phyloP scores from a whole-genome alignment of 148 eudicot genomes.

The Polygonum aviculare region DNA sequence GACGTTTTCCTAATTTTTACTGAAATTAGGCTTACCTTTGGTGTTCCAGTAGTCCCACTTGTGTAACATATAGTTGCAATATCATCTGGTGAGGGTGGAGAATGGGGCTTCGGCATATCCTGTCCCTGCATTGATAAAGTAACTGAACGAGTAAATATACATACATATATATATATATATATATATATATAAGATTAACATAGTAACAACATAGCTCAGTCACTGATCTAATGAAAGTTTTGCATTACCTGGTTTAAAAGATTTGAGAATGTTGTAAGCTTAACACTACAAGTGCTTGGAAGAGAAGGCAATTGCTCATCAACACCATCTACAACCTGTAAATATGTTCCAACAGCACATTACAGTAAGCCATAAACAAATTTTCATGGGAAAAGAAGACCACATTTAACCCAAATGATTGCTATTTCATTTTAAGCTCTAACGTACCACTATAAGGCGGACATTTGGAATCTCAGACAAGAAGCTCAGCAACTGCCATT shows the following conservation, averaged over 20 bases:
- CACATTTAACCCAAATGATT: neutral
- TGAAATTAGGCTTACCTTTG: conserved; percentile 44
- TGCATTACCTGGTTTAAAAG: conserved; percentile 8
- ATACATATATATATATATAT: neutral
- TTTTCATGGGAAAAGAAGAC: neutral
- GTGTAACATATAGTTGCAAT: conserved; percentile 86
- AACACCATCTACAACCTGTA: conserved; percentile 7
- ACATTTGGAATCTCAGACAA: conserved; percentile 74
- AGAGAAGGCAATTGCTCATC: conserved; percentile 1
- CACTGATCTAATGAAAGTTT: too few relatives aligned
- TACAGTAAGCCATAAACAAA: neutral
- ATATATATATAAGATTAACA: neutral
- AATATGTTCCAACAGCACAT: neutral
- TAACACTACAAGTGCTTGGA: neutral
- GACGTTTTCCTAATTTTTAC: neutral
- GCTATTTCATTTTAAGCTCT: neutral
- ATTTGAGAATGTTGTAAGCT: conserved; percentile 6
- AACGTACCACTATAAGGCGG: conserved; percentile 76
- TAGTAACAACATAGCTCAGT: too few relatives aligned
- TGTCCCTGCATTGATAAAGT: conserved; percentile 35
- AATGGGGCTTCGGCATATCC: conserved; percentile 44
- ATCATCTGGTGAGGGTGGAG: conserved; percentile 69
- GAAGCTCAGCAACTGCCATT: conserved; percentile 74
- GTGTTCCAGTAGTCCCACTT: conserved; percentile 93
- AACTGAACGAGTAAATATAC: neutral